A percentile compares a stretch with the other conserved stretches of the same genome.
phyloP scores from a whole-genome alignment of 169 alveolate species.

The Eimeria zaria region DNA sequence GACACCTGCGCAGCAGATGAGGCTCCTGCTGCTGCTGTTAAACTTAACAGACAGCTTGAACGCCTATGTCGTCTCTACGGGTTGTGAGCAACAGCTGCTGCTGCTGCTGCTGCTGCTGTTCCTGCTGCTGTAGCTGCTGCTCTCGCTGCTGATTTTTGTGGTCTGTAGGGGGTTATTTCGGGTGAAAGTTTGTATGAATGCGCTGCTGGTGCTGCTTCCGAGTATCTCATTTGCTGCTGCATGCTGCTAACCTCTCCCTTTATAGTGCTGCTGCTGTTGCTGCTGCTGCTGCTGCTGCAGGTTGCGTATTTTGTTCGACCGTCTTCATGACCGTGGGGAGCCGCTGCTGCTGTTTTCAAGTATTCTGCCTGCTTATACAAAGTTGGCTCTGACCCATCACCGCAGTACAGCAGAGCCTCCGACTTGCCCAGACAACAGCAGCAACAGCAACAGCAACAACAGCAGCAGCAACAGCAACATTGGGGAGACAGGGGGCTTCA shows the following conservation, averaged over 20 bases:
- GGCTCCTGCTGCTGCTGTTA: slow-evolving; percentile 26
- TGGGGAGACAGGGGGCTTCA: background rate
- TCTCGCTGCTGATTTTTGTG: background rate
- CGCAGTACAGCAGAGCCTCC: slow-evolving; percentile 59
- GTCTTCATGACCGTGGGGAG: slow-evolving; percentile 75
- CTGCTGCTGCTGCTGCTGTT: slow-evolving; percentile 36
- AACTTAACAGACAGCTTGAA: slow-evolving; percentile 57
- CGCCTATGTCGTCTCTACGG: slow-evolving; percentile 73
- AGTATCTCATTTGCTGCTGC: background rate
- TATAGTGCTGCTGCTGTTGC: background rate
- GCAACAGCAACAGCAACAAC: slow-evolving; percentile 9
- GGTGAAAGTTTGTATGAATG: no score
- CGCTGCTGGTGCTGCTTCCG: background rate
- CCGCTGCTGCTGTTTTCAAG: slow-evolving; percentile 55
- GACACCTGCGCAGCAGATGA: slow-evolving; percentile 60
- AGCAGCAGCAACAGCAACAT: background rate
- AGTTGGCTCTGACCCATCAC: slow-evolving; percentile 50
- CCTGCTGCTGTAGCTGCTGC: slow-evolving; percentile 22
- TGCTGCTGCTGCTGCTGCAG: slow-evolving; percentile 63
- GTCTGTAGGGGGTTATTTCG: background rate
- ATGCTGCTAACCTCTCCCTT: background rate
- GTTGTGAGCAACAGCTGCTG: slow-evolving; percentile 38
- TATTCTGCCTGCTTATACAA: slow-evolving; percentile 66
- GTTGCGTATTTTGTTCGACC: slow-evolving; percentile 54
- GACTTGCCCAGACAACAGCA: background rate